A percentile compares a stretch with the other conserved stretches of the same genome.
These are phyloP conservation scores for Botrytis paeoniae DNA, from an alignment of 2,329 filamentous ascomycete species.

Conservation along the genomic window DNA sequence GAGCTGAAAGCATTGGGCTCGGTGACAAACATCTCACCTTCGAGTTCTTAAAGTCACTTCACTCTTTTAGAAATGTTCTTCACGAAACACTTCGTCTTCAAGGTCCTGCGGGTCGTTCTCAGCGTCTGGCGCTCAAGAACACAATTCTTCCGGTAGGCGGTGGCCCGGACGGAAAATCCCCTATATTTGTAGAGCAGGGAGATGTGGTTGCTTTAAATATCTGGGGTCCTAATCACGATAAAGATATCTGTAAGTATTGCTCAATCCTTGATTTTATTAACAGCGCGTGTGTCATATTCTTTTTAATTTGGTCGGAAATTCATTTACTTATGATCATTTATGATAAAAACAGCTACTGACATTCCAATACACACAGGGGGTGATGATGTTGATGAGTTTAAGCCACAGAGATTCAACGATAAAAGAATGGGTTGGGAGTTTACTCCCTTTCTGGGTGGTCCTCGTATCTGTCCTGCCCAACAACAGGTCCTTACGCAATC, in stretches of 20 bases:
- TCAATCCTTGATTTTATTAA: no score
- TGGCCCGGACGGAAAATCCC: slow-evolving; percentile 30
- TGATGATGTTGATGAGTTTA: slow-evolving; percentile 36
- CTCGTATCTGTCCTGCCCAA: slow-evolving; percentile 37
- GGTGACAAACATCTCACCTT: slow-evolving; percentile 22
- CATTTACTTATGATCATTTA: not conserved
- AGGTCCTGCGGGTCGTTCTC: slow-evolving; percentile 51
- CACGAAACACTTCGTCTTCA: slow-evolving; percentile 47
- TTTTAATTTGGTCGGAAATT: no score
- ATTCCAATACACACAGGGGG: slow-evolving; percentile 24
- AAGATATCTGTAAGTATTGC: slow-evolving; percentile 31
- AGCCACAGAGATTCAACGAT: slow-evolving; percentile 36
- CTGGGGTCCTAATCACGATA: slow-evolving; percentile 33
- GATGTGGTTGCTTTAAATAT: slow-evolving; percentile 25
- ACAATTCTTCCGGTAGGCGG: slow-evolving; percentile 35
- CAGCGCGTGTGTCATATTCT: not conserved
- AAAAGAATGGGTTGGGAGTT: slow-evolving; percentile 44
- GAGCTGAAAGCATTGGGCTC: slow-evolving; percentile 40
- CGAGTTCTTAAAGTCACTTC: slow-evolving; percentile 33
- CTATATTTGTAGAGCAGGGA: slow-evolving; percentile 33
- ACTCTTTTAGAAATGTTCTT: slow-evolving; percentile 43
- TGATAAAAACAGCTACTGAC: not conserved
- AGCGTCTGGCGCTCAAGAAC: slow-evolving; percentile 46
- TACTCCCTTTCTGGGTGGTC: slow-evolving; percentile 38
- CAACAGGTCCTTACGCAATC: slow-evolving; percentile 39